These are phyloP conservation scores for Pestalotiopsis sp. DNA, from an alignment of 2,329 filamentous ascomycete species.

Conservation along the genomic window DNA sequence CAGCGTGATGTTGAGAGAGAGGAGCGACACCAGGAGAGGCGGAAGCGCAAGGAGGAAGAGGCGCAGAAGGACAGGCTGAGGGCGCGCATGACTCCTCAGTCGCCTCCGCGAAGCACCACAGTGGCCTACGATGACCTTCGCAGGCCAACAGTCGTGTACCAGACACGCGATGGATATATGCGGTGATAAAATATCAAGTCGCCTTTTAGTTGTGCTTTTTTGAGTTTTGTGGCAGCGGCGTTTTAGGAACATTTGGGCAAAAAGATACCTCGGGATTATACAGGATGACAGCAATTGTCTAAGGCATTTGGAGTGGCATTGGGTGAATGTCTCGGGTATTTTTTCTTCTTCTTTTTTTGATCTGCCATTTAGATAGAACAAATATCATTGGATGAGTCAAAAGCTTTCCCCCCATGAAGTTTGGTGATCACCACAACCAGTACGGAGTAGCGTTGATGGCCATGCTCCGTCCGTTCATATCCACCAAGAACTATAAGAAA, in stretches of 20 bases:
- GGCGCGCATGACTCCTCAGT: slow-evolving; percentile 4
- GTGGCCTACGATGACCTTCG: background rate
- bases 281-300: background rate
- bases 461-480: too few species aligned
- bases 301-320: background rate
- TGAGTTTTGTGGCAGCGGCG: background rate
- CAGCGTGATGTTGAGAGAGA: background rate
- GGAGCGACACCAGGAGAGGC: background rate
- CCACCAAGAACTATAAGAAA: too few species aligned
- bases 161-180: background rate
- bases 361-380: slow-evolving; percentile 2
- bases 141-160: slow-evolving; percentile 4
- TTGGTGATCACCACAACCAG: background rate
- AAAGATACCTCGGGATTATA: slow-evolving; percentile 8
- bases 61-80: slow-evolving; percentile 1
- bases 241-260: background rate
- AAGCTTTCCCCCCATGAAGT: background rate
- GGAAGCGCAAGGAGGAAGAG: slow-evolving; percentile 1
- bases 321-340: background rate
- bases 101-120: background rate
- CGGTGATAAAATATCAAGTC: background rate
- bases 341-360: background rate
- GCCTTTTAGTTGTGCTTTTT: background rate
- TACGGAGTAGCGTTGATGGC: background rate
- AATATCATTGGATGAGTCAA: slow-evolving; percentile 7